Evolutionary conservation across 2,329 filamentous ascomycete species (phyloP), one percentile per base, ranked within the genome.

Genomic region (Aspergillus luchuensis): DNA sequence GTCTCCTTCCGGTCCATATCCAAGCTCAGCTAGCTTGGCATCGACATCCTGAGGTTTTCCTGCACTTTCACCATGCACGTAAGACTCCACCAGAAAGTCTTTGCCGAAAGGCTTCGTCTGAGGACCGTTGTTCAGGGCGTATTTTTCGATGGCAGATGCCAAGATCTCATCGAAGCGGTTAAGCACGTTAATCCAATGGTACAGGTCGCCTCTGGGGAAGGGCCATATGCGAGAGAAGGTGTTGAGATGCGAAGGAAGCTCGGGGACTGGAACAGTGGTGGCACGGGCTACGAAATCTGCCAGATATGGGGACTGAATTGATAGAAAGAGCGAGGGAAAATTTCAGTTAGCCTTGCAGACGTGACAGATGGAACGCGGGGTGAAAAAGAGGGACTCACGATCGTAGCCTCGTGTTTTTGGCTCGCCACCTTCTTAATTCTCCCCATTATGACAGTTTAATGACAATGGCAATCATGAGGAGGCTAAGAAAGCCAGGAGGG

Each of bases 111-210:
- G 86, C 67, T 87, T 85, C 50, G 82, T 86, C 77, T 99, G 96
- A 2, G 92, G 92, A 0, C 91, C 92, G 60, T 89, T 85, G 63
- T 87, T 86, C 58, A 99, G 82, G 63, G 87, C 87, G 79, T 99
- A 99, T 66, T 87, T 88, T 59, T 86, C 83, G 76, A 89, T 92
- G 74, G 96, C 92, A 41, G 87, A 82, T 69, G 96, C 91, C 43
- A 99, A 81, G 65, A 98, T 88, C 71, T 86, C 87, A 77, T 99
- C 95, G 77, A 99, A 98, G 60, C 92, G 89, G 76, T 99, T 96
- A 62, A 99, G 80, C 23, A 97, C 85, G 28, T 91, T 89, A 67
- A 99, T 97, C 96, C 96, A 99, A 82, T 99, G 94, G 75, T 98
- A 98, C 30, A 98, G 82, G 75, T 99, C 95, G 62, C 95, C 96